Base-by-base conservation (phyloP, 495 filamentous ascomycete species). In the Articulospora tetracladia region DNA sequence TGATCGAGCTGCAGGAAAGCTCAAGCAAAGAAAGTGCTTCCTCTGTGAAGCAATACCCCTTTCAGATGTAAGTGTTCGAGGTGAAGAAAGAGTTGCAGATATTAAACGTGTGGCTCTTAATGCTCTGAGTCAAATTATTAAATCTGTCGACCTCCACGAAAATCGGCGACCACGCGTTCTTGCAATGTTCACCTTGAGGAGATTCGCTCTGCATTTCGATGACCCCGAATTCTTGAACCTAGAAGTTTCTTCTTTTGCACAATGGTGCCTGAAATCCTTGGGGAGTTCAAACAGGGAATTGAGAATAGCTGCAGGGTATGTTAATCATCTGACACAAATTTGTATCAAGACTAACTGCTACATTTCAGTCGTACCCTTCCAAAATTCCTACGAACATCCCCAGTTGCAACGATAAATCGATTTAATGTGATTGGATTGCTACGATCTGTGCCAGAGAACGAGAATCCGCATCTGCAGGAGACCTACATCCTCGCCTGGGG, bases 271-370 rank as follows among this genome's bases (percentile, higher is more conserved):
- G 1, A 80, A 86, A 57, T 91, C 88, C 1, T 74, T 96, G 22
- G 82, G 83, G 50, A 96, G 92, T 68, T 93, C 93, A 7, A 71
- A 88, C 23, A 83, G 94, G 68, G 94, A 98, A 67, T 76, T 98
- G 52, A 86, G 94, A 13, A 80, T 97, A 68, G 88, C 87, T 25
- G 88, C 92, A 64, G 89, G 67, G 66, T 68, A 66, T 54, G 50
- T 47, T 83, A 56, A 62, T 32, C 17, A 25, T 12, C 7, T 23
- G 56, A 54, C 55, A 8, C 44, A 49, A 24, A 32, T 55, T 25
- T 56, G 52, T 39, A 26, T 51, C n/a, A 34, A 28, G 8, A 25
- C 22, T 39, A 23, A 63, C 36, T 28, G 11, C 48, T 60, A 68
- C 82, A 65, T 81, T 65, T 63, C 13, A 68, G 90, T 11, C 79